Base-by-base conservation (phyloP, 148 eudicot genomes). In the Hydrangea macrophylla region DNA sequence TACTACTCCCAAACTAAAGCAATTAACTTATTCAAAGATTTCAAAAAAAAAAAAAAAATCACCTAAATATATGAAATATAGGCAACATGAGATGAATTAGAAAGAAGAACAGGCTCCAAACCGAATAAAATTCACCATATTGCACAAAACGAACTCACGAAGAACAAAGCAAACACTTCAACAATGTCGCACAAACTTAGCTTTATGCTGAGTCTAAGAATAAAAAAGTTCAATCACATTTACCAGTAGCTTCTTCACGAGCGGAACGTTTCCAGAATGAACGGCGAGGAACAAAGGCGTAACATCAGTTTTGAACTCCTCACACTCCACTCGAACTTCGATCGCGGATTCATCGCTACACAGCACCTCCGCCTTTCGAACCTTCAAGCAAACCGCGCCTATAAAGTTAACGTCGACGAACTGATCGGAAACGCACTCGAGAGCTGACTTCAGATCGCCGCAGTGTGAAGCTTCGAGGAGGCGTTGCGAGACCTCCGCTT, bases 261-360 rank as follows among this genome's bases (percentile, higher is more conserved):
- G 86, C 60, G 68, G 35, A 64, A 76, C 37, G 51, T 81, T 79
- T 12, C 96, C 97, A 53, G 73, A 65, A 66, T 82, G 87, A 73
- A 74, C 89, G 27, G 96, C 92, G 22, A 90, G 76, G 64, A 94
- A 94, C 79, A 94, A 71, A 5, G 97, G 76, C 62, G 97, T 90
- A 33, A 85, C 99, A 53, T 94, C 99, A n/a, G 91, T 79, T 63
- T 74, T 81, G 61, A 90, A 79, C 76, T 88, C 91, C 53, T 84
- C 85, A 25, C 75, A 84, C 13, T 76, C 79, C 2, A 90, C 72
- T 4, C 76, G 56, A 10, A 83, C 85, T 33, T 81, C 90, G 55
- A 63, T 82, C 17, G 92, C 75, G 58, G 68, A 67, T 23, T 86
- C 82, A 54, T 88, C 93, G 30, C 72, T 75, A 53, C 82, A 69